phyloP scores from a whole-genome alignment of 2,329 filamentous ascomycete genomes.

The Periconia macrospinosa region DNA sequence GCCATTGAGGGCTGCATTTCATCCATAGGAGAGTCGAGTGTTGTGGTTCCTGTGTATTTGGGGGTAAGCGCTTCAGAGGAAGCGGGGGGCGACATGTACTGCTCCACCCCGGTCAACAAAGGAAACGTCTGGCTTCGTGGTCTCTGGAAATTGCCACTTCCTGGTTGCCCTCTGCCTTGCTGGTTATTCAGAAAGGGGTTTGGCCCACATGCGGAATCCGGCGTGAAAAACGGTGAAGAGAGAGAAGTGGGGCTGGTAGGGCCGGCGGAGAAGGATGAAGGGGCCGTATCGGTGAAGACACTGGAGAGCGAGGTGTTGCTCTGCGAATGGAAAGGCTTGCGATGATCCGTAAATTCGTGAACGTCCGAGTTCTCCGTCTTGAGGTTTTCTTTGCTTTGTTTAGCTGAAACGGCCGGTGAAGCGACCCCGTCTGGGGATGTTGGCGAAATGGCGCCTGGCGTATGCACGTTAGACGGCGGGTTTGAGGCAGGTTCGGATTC shows the following conservation, averaged over 20 bases:
- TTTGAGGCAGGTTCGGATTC: conserved; percentile 68
- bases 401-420: conserved; percentile 63
- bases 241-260: conserved; percentile 74
- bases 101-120: conserved; percentile 64
- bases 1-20: conserved; percentile 45
- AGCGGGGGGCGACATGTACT: conserved; percentile 55
- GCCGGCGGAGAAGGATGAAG: conserved; percentile 69
- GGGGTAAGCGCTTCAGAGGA: conserved; percentile 59
- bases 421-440: conserved; percentile 66
- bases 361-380: conserved; percentile 61
- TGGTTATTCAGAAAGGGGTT: conserved; percentile 64
- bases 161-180: conserved; percentile 52
- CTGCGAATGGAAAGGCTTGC: conserved; percentile 67
- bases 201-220: conserved; percentile 65
- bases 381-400: conserved; percentile 67
- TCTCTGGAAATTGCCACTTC: conserved; percentile 64
- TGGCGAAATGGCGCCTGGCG: conserved; percentile 70
- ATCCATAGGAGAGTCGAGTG: conserved; percentile 55
- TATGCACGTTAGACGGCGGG: conserved; percentile 60
- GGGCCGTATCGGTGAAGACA: conserved; percentile 65
- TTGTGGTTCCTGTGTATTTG: conserved; percentile 52
- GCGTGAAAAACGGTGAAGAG: conserved; percentile 76
- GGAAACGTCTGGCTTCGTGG: conserved; percentile 90
- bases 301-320: conserved; percentile 68
- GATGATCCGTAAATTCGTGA: conserved; percentile 63